Conservation (phyloP, 805 yeast species). For the Starmerella bombicola region DNA sequence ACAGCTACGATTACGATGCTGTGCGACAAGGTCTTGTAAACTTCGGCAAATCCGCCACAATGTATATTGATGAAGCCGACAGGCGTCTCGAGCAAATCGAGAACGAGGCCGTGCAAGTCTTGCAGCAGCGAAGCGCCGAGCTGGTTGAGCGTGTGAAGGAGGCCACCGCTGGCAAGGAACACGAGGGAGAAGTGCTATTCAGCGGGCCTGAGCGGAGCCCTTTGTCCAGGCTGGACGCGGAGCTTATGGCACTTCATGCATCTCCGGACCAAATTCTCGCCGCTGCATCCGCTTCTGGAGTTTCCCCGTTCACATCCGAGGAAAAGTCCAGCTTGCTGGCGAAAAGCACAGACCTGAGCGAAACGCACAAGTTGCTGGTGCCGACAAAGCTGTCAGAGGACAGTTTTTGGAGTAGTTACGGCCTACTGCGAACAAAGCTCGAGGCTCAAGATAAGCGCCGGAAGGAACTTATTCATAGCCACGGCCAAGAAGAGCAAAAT, state of each 20-base stretch:
- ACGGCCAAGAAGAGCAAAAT: constrained; percentile 24
- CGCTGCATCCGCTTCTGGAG: constrained; percentile 21
- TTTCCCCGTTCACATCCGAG: constrained; percentile 31
- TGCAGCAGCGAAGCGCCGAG: constrained; percentile 42
- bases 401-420: constrained; percentile 67
- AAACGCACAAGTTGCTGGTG: constrained; percentile 50
- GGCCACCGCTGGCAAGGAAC: constrained; percentile 26
- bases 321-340: constrained; percentile 39
- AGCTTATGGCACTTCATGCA: constrained; percentile 42
- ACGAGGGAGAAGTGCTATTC: constrained; percentile 32
- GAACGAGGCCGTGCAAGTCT: constrained; percentile 49
- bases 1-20: constrained; percentile 13
- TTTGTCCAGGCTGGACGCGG: constrained; percentile 51
- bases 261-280: constrained; percentile 37
- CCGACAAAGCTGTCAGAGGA: constrained; percentile 49
- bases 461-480: constrained; percentile 43
- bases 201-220: constrained; percentile 29
- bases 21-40: constrained; percentile 26
- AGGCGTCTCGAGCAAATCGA: constrained; percentile 63
- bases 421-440: constrained; percentile 40
- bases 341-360: constrained; percentile 40
- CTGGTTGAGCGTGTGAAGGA: constrained; percentile 34
- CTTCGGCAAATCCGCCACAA: constrained; percentile 39
- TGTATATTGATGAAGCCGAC: constrained; percentile 59
- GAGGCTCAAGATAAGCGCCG: constrained; percentile 53